phyloP scores from a whole-genome alignment of 2,329 filamentous ascomycete genomes.

The Lasiodiplodia sp. region DNA sequence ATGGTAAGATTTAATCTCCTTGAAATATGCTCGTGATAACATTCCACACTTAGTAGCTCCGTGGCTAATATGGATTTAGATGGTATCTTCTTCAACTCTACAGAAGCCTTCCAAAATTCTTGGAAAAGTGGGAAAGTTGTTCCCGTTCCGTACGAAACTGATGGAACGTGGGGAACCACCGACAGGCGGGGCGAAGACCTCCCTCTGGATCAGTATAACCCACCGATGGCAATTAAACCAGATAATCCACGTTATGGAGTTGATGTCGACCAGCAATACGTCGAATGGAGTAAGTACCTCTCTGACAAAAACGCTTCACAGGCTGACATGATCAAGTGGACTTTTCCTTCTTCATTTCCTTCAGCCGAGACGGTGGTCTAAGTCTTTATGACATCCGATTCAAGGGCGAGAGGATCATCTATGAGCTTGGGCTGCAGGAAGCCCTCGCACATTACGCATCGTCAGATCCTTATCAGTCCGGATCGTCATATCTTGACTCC shows the following conservation, averaged over 20 bases:
- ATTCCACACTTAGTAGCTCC: background rate
- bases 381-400: conserved; percentile 60
- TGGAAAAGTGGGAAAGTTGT: conserved; percentile 41
- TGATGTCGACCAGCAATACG: conserved; percentile 53
- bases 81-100: conserved; percentile 60
- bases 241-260: conserved; percentile 52
- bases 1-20: conserved; percentile 39
- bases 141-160: background rate
- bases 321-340: conserved; percentile 44
- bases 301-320: background rate
- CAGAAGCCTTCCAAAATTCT: conserved; percentile 56
- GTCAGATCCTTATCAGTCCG: conserved; percentile 56
- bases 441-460: conserved; percentile 62
- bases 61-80: conserved; percentile 34
- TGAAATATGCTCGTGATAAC: background rate
- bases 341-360: conserved; percentile 61
- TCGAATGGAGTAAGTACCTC: conserved; percentile 52
- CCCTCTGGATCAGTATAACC: conserved; percentile 61
- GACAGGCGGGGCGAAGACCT: conserved; percentile 50
- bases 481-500: conserved; percentile 56
- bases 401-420: conserved; percentile 63
- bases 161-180: conserved; percentile 55
- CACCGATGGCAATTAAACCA: conserved; percentile 58
- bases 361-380: conserved; percentile 58
- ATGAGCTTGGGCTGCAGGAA: conserved; percentile 64